Percentiles rank a stretch among this genome's conserved stretches.
Evolutionary conservation across 2,329 filamentous ascomycete species (phyloP).

Genomic region (Colletotrichum acutatum): DNA sequence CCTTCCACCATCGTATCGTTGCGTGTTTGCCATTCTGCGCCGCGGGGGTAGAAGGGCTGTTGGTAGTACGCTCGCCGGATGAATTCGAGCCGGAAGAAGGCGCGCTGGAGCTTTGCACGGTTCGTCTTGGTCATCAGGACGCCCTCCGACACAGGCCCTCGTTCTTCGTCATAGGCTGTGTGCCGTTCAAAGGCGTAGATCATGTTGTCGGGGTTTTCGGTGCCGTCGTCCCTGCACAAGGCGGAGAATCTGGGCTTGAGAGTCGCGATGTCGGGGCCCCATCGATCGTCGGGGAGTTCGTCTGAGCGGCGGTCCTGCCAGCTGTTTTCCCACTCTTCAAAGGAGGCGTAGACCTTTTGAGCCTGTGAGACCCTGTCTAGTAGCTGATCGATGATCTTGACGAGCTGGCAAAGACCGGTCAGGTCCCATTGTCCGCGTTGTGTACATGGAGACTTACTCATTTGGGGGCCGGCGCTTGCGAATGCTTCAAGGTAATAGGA

Average conservation of each 20-base stretch:
- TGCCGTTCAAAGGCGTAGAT: slow-evolving; percentile 5
- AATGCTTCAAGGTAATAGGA: neutral
- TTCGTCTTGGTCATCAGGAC: neutral
- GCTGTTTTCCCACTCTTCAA: slow-evolving; percentile 3
- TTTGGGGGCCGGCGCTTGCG: neutral
- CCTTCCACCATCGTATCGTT: neutral
- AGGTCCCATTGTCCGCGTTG: slow-evolving; percentile 14
- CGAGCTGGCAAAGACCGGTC: slow-evolving; percentile 2
- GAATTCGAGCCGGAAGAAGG: slow-evolving; percentile 30
- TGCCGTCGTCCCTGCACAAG: slow-evolving; percentile 1
- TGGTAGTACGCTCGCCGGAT: slow-evolving; percentile 12
- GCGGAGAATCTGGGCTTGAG: neutral
- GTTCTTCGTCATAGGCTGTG: neutral
- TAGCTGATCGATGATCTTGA: neutral
- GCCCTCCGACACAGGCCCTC: neutral
- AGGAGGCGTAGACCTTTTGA: neutral
- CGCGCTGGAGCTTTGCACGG: slow-evolving; percentile 14
- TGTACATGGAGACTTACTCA: neutral
- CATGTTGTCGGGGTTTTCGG: slow-evolving; percentile 3
- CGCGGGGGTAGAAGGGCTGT: slow-evolving; percentile 2
- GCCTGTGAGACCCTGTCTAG: neutral
- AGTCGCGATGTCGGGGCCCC: neutral
- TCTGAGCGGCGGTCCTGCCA: neutral
- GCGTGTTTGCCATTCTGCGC: slow-evolving; percentile 2
- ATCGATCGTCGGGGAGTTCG: neutral